These are phyloP conservation scores for Hirsutella thompsonii DNA, from an alignment of 2,329 filamentous ascomycete genomes.

Conservation along the genomic window DNA sequence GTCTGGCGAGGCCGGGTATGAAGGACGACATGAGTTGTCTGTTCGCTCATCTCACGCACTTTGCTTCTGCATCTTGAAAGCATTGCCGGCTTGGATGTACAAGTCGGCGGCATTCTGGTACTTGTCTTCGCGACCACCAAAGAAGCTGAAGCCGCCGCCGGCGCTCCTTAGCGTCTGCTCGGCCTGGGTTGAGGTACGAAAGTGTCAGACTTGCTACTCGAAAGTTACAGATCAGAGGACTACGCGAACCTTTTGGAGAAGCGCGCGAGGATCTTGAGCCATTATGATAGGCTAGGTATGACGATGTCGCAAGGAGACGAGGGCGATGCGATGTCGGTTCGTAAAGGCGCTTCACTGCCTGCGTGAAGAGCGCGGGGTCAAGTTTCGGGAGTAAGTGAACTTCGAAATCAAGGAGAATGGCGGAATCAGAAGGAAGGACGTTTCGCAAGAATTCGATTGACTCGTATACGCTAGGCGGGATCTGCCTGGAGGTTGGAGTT, in stretches of 20 bases:
- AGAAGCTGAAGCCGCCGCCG: slow-evolving; percentile 73
- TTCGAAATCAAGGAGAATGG: too few species aligned
- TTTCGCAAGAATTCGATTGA: too few species aligned
- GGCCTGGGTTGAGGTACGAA: slow-evolving; percentile 47
- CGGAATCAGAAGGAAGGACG: too few species aligned
- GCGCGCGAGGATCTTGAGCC: slow-evolving; percentile 64
- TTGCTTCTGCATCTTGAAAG: slow-evolving; percentile 77
- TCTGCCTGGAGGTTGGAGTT: background rate
- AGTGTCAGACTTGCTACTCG: too few species aligned
- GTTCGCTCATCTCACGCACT: slow-evolving; percentile 34
- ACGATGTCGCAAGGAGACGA: background rate
- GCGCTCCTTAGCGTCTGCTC: slow-evolving; percentile 70
- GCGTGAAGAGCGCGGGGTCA: too few species aligned
- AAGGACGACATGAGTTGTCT: too few species aligned
- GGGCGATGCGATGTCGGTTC: too few species aligned
- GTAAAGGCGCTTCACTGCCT: too few species aligned
- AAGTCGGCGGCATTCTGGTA: slow-evolving; percentile 80
- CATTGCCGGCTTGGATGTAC: slow-evolving; percentile 81
- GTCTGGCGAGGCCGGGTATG: too few species aligned
- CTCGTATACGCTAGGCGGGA: too few species aligned
- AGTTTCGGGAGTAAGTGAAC: too few species aligned
- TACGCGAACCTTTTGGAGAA: slow-evolving; percentile 58
- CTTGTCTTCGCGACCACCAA: slow-evolving; percentile 78
- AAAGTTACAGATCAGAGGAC: too few species aligned
- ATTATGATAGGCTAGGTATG: slow-evolving; percentile 26